Conservation (phyloP, 768 basidiomycete species). For the Asterophora parasitica region DNA sequence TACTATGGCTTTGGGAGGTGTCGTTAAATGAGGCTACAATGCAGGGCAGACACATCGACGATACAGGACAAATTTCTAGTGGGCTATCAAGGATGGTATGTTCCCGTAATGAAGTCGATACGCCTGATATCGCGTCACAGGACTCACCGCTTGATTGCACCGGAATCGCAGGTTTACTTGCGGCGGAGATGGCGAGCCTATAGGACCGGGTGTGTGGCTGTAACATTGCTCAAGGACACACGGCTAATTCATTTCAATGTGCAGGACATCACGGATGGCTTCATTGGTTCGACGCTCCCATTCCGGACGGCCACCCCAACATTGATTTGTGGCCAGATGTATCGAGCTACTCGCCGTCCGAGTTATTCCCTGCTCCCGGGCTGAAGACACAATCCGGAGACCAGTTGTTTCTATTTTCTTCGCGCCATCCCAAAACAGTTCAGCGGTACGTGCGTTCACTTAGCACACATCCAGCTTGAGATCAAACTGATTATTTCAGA, state of each 20-base stretch:
- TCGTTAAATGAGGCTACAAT: background rate
- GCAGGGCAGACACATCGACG: slow-evolving; percentile 65
- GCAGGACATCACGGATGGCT: slow-evolving; percentile 80
- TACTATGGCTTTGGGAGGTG: background rate
- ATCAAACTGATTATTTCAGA: slow-evolving; percentile 21
- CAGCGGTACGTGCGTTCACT: slow-evolving; percentile 34
- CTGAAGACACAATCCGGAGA: slow-evolving; percentile 51
- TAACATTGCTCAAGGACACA: background rate
- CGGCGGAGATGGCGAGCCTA: slow-evolving; percentile 60
- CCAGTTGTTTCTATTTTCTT: slow-evolving; percentile 72
- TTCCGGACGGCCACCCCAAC: slow-evolving; percentile 62
- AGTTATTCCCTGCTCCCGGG: slow-evolving; percentile 67
- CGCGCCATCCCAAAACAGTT: slow-evolving; percentile 70
- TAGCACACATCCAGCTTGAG: background rate
- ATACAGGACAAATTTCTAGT: slow-evolving; percentile 83
- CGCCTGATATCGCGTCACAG: background rate
- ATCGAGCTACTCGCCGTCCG: slow-evolving; percentile 62
- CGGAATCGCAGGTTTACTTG: slow-evolving; percentile 59
- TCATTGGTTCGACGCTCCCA: slow-evolving; percentile 74
- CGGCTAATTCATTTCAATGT: background rate
- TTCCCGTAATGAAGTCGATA: background rate
- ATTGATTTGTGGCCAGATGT: slow-evolving; percentile 80
- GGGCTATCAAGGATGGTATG: slow-evolving; percentile 85
- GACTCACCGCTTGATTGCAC: background rate
- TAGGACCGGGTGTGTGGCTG: slow-evolving; percentile 48